phyloP scores from a whole-genome alignment of 352 stramenopile genomes.

The Pythium dissimile region DNA sequence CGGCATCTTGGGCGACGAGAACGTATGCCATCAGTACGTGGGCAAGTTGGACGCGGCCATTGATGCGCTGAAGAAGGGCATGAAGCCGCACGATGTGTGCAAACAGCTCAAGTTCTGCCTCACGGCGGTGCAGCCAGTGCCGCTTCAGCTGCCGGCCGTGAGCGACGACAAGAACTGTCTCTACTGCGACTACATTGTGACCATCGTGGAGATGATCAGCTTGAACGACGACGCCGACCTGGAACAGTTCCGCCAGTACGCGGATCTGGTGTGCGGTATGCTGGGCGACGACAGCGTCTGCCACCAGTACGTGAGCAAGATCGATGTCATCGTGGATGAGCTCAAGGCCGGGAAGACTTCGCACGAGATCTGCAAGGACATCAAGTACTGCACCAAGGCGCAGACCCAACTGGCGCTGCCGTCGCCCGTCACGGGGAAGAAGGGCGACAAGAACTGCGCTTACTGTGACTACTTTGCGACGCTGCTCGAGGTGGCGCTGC shows the following conservation, averaged over 20 bases:
- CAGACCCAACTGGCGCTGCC: background rate
- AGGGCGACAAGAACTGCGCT: slow-evolving; percentile 37
- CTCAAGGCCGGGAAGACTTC: slow-evolving; percentile 60
- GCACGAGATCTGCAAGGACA: slow-evolving; percentile 45
- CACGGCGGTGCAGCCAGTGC: background rate
- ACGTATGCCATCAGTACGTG: slow-evolving; percentile 61
- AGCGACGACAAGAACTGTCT: slow-evolving; percentile 42
- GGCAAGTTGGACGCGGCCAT: slow-evolving; percentile 60
- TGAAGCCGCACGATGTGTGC: slow-evolving; percentile 63
- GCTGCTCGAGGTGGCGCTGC: slow-evolving; percentile 50
- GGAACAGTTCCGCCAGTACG: slow-evolving; percentile 54
- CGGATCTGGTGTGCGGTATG: slow-evolving; percentile 75
- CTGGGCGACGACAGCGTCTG: slow-evolving; percentile 57
- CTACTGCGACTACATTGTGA: slow-evolving; percentile 69
- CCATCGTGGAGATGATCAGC: slow-evolving; percentile 50
- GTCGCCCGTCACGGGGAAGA: background rate
- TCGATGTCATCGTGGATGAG: slow-evolving; percentile 60
- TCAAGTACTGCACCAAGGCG: slow-evolving; percentile 43
- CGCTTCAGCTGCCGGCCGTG: background rate
- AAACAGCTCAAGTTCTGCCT: slow-evolving; percentile 11
- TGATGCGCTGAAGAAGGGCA: slow-evolving; percentile 52
- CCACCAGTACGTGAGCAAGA: slow-evolving; percentile 61
- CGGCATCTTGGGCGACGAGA: slow-evolving; percentile 57
- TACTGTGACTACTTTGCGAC: slow-evolving; percentile 69
- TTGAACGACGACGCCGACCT: slow-evolving; percentile 55